These are phyloP conservation scores for Adiantum capillusveneris DNA, from an alignment of 75 land plant genomes.

Conservation along the genomic window DNA sequence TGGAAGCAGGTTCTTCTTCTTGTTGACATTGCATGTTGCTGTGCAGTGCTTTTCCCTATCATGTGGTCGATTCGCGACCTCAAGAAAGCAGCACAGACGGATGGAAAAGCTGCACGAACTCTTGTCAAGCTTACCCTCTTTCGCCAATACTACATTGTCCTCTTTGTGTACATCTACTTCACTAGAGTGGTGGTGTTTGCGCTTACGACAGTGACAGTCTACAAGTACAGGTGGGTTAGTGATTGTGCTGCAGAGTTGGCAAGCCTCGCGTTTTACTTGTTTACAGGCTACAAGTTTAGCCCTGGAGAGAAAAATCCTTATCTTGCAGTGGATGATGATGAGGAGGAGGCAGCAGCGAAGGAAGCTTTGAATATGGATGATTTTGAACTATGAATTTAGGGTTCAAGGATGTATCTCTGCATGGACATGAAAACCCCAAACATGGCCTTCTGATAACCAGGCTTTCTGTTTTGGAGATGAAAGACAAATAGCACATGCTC, in stretches of 20 bases:
- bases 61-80: constrained; percentile 76
- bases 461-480: no score
- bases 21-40: constrained; percentile 74
- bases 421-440: no score
- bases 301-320: constrained; percentile 61
- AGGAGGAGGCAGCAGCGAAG: constrained; percentile 62
- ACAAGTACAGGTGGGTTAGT: constrained; percentile 62
- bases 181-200: constrained; percentile 75
- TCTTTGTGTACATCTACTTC: constrained; percentile 69
- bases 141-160: constrained; percentile 70
- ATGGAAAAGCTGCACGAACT: constrained; percentile 33
- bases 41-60: constrained; percentile 75
- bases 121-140: constrained; percentile 66
- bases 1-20: constrained; percentile 75
- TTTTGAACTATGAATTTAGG: constrained; percentile 48
- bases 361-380: constrained; percentile 52
- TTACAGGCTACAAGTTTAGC: constrained; percentile 68
- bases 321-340: constrained; percentile 65
- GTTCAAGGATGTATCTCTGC: no score
- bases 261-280: constrained; percentile 57
- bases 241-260: constrained; percentile 57
- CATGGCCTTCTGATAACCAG: no score
- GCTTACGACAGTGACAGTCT: constrained; percentile 49
- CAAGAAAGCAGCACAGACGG: constrained; percentile 44
- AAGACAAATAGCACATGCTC: no score